Evolutionary conservation across 352 stramenopile species (phyloP), one percentile per base, ranked within the genome.

Genomic region (Globisporangium acanthophoron): DNA sequence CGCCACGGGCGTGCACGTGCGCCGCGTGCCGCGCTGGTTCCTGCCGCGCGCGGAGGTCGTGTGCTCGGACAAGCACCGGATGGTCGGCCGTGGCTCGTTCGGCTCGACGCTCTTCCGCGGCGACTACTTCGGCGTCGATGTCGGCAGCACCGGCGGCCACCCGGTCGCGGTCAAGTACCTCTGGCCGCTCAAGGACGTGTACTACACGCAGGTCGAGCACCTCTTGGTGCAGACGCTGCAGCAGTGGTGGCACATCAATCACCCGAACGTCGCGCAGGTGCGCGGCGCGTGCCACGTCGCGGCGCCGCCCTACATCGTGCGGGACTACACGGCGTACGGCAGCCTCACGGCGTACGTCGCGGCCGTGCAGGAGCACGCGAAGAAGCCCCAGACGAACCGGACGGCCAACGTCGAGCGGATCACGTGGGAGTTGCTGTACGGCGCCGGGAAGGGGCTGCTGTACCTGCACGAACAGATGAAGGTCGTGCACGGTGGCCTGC

Each of bases 11-110:
- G 47, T 87, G 41, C 77, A 77, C 39, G 57, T 79, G 44, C 72
- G 76, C 9, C 74, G 75, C 18, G 71, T 90, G 9, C 80, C 80
- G 5, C 67, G 67, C 20, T 90, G 80, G 80, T 90, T 83, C 49
- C 51, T 87, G 11, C 69, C 80, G 1, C 58, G 69, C 1, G 67
- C 56, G 11, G 70, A 84, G 37, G 67, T 90, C 20, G 74, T 84
- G 33, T 86, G 80, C 41, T 75, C 74, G 7, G 50, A 67, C n/a
- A 61, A 46, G 9, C 56, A 70, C 45, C 69, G 64, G 35, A 56
- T 47, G 18, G 80, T 82, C 33, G 68, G 67, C 16, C 70, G 59
- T 52, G 73, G 73, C 6, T 81, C 75, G 0, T 85, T 80, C 27
- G 68, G 66, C 4, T 80, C 75, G 15, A 80, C 66, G 13, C 65